Conservation (phyloP, 2,329 filamentous ascomycete species). For the Aschersonia sp. region DNA sequence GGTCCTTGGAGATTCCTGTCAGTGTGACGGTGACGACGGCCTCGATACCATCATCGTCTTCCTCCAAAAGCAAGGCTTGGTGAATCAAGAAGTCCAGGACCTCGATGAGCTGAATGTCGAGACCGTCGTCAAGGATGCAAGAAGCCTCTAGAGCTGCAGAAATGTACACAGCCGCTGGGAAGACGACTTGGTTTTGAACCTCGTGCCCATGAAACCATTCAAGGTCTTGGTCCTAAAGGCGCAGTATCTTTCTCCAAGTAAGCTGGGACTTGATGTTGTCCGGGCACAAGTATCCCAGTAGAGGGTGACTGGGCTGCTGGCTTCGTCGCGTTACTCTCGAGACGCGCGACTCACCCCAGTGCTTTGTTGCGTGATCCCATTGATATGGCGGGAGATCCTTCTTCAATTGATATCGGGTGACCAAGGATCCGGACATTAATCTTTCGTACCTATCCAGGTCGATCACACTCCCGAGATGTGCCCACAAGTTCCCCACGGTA, state of each 20-base stretch:
- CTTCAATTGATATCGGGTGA: not conserved
- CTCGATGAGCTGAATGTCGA: not conserved
- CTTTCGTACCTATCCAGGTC: slow-evolving; percentile 1
- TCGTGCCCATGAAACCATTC: slow-evolving; percentile 5
- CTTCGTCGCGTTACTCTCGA: slow-evolving; percentile 10
- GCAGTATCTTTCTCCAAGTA: slow-evolving; percentile 10
- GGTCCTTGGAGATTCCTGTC: not conserved
- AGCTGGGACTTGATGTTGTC: not conserved
- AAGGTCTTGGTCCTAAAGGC: slow-evolving; percentile 5
- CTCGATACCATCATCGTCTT: not conserved
- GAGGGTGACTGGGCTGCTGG: slow-evolving; percentile 12
- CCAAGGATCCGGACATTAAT: not conserved
- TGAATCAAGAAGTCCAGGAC: not conserved
- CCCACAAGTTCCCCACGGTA: not conserved
- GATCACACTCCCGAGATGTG: not conserved
- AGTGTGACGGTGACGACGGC: not conserved
- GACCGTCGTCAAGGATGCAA: not conserved
- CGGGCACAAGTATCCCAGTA: slow-evolving; percentile 3
- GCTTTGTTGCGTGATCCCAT: slow-evolving; percentile 4
- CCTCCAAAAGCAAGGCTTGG: not conserved
- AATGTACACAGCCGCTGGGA: slow-evolving; percentile 22
- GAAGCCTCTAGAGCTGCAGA: slow-evolving; percentile 13
- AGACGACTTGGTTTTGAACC: slow-evolving; percentile 13
- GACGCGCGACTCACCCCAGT: slow-evolving; percentile 10
- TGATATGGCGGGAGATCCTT: slow-evolving; percentile 7